A percentile compares a stretch with the other conserved stretches of the same genome.
phyloP scores from a whole-genome alignment of 495 filamentous ascomycete genomes.

The Haplographium delicatum region DNA sequence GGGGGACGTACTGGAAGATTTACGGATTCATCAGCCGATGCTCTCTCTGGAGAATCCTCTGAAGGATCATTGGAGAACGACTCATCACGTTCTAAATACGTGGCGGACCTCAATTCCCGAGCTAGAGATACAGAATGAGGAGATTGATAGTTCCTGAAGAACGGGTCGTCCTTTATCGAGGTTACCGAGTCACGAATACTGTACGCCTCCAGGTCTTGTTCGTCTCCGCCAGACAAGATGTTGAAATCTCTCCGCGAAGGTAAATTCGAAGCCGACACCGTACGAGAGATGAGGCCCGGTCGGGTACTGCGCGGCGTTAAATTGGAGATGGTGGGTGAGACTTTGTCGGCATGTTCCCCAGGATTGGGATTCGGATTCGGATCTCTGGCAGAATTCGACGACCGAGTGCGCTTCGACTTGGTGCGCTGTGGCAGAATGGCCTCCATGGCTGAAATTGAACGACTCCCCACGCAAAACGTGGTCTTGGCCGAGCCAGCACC shows the following conservation, averaged over 20 bases:
- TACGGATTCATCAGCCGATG: constrained; percentile 27
- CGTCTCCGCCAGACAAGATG: neutral
- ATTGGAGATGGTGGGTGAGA: constrained; percentile 6
- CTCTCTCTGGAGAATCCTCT: constrained; percentile 4
- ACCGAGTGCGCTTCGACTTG: constrained; percentile 11
- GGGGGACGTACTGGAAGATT: constrained; percentile 28
- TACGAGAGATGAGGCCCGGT: constrained; percentile 11
- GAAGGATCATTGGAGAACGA: constrained; percentile 1
- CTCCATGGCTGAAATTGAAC: constrained; percentile 1
- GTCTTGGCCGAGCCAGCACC: too few relatives aligned
- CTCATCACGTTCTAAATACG: constrained; percentile 13
- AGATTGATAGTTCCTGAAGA: constrained; percentile 36
- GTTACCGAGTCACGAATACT: constrained; percentile 36
- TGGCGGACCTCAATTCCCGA: constrained; percentile 21
- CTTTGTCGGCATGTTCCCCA: neutral
- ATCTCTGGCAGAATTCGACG: constrained; percentile 9
- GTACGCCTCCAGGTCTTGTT: constrained; percentile 10
- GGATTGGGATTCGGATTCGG: neutral
- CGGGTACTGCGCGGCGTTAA: constrained; percentile 13
- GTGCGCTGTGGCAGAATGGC: constrained; percentile 9
- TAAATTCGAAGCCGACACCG: constrained; percentile 12
- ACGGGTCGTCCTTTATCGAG: constrained; percentile 42
- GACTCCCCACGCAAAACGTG: neutral
- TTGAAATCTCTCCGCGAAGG: constrained; percentile 6
- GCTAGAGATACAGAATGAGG: constrained; percentile 25